A percentile compares a stretch with the other conserved stretches of the same genome.
These are phyloP conservation scores for Ophiostoma populinum DNA, from an alignment of 2,329 filamentous ascomycete species.

Conservation along the genomic window DNA sequence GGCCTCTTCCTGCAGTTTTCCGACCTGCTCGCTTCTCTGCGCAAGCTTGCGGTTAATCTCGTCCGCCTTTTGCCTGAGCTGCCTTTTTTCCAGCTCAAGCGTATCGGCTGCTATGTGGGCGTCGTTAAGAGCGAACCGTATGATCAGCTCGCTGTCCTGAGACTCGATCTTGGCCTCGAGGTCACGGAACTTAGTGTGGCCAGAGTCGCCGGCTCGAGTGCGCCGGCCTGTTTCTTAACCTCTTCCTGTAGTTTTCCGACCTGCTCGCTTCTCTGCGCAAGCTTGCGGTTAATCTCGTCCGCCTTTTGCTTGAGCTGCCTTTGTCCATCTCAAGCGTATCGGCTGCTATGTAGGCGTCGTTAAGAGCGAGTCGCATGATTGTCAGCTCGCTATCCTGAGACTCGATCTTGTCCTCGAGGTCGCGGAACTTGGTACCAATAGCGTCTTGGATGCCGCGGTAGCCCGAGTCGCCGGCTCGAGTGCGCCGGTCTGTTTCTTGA, in stretches of 20 bases:
- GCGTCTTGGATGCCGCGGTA: slow-evolving; percentile 6
- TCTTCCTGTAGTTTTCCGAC: slow-evolving; percentile 19
- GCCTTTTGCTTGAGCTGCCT: slow-evolving; percentile 7
- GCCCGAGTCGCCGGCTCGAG: not conserved
- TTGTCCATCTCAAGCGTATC: slow-evolving; percentile 6
- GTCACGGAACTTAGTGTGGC: slow-evolving; percentile 5
- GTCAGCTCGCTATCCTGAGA: slow-evolving; percentile 6
- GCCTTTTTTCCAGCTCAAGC: slow-evolving; percentile 8
- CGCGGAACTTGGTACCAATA: slow-evolving; percentile 6
- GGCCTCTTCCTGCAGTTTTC: slow-evolving; percentile 20
- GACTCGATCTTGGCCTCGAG: slow-evolving; percentile 4
- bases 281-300: slow-evolving; percentile 13
- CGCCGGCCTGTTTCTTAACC: slow-evolving; percentile 19
- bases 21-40: slow-evolving; percentile 14
- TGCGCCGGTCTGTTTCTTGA: slow-evolving; percentile 19
- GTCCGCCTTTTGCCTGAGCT: slow-evolving; percentile 7
- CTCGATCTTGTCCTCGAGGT: slow-evolving; percentile 5
- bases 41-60: slow-evolving; percentile 15
- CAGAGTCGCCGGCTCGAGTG: too few relatives aligned
- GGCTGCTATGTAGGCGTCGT: slow-evolving; percentile 4
- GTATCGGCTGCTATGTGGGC: slow-evolving; percentile 1
- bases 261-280: slow-evolving; percentile 15
- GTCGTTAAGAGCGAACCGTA: slow-evolving; percentile 9
- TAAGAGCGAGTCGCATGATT: slow-evolving; percentile 7
- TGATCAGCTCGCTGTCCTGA: slow-evolving; percentile 6